These are phyloP conservation scores for Tagetes patula DNA, from an alignment of 129 eudicot genomes.

Conservation along the genomic window DNA sequence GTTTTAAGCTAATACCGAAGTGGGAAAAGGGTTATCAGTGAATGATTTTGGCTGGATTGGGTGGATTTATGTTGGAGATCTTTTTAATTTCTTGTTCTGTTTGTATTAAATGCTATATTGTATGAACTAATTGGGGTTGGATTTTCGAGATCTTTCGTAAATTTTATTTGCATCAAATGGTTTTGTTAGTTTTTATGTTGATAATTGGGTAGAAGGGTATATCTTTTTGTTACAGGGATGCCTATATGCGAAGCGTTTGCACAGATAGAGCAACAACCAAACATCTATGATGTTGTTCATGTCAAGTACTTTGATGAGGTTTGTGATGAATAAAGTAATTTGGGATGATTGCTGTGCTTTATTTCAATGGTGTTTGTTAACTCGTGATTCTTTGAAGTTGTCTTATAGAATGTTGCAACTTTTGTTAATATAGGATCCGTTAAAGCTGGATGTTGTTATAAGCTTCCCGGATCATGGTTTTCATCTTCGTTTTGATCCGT, in stretches of 20 bases:
- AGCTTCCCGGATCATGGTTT: conserved; percentile 94
- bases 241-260: conserved; percentile 96
- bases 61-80: conserved; percentile 19
- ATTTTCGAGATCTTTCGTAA: neutral
- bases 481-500: conserved; percentile 81
- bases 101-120: conserved; percentile 19
- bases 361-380: conserved; percentile 2
- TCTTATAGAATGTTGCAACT: neutral
- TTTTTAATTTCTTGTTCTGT: neutral
- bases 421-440: conserved; percentile 65
- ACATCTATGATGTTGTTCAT: conserved; percentile 88
- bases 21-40: neutral
- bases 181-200: conserved; percentile 13
- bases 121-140: conserved; percentile 2
- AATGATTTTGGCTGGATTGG: neutral
- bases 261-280: conserved; percentile 90
- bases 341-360: neutral
- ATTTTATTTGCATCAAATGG: neutral
- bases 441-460: conserved; percentile 83
- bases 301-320: conserved; percentile 97
- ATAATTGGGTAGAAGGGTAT: conserved; percentile 1
- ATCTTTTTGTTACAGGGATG: conserved; percentile 67
- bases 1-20: neutral
- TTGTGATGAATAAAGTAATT: conserved; percentile 17
- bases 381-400: neutral